Conservation (phyloP, 345 rosid species). For the Corymbia maculata region DNA sequence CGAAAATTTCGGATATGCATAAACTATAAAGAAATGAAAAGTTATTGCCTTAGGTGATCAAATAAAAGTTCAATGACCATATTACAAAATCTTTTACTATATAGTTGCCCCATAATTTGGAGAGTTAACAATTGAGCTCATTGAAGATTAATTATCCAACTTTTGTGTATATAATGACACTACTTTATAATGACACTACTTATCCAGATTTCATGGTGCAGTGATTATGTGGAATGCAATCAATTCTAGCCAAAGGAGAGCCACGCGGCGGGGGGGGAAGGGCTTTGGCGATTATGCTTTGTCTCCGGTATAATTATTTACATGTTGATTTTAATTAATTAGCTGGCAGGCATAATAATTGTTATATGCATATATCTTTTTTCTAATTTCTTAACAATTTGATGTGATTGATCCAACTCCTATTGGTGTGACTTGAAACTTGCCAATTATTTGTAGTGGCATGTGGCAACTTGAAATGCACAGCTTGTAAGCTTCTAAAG, state of each 20-base stretch:
- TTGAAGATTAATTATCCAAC: too few relatives aligned
- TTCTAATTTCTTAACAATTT: neutral
- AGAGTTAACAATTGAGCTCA: too few relatives aligned
- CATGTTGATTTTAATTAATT: neutral
- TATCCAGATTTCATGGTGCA: neutral
- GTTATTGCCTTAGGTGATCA: too few relatives aligned
- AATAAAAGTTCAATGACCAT: too few relatives aligned
- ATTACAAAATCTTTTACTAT: accelerated
- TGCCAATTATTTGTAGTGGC: neutral
- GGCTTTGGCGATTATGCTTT: neutral
- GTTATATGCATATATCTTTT: neutral
- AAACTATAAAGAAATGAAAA: too few relatives aligned
- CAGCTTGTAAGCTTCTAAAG: accelerated
- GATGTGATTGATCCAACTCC: neutral
- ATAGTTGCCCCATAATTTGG: too few relatives aligned
- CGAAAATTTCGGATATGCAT: too few relatives aligned
- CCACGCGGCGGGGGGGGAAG: too few relatives aligned
- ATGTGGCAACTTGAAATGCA: neutral
- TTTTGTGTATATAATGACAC: too few relatives aligned
- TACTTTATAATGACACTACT: too few relatives aligned
- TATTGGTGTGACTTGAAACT: neutral
- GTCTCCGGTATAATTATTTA: neutral
- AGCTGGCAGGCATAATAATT: neutral
- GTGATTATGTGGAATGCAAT: neutral
- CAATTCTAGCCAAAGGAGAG: neutral